phyloP scores from a whole-genome alignment of 1,284 basidiomycete genomes.

The Ceratobasidium sp. region DNA sequence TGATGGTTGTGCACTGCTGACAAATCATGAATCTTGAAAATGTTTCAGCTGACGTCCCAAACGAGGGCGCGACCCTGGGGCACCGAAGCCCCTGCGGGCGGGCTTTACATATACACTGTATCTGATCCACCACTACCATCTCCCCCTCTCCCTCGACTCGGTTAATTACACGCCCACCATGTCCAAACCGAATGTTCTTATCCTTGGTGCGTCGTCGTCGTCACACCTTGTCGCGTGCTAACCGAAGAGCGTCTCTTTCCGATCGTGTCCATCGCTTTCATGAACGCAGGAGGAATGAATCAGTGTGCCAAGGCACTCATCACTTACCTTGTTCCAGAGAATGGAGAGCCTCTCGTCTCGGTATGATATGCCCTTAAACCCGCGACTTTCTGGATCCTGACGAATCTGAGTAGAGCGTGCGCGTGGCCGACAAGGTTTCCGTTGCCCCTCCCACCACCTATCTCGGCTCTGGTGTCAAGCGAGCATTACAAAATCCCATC shows the following conservation, averaged over 20 bases:
- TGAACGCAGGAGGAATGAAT: constrained; percentile 70
- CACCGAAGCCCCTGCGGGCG: constrained; percentile 22
- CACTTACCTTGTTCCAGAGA: constrained; percentile 63
- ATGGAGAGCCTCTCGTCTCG: constrained; percentile 72
- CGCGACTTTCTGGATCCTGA: constrained; percentile 11
- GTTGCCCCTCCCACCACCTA: constrained; percentile 86
- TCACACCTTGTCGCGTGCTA: neutral
- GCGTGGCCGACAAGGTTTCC: constrained; percentile 86
- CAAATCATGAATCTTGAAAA: neutral
- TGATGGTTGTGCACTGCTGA: neutral
- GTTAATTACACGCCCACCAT: constrained; percentile 44
- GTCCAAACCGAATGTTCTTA: constrained; percentile 74
- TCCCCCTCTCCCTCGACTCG: constrained; percentile 20
- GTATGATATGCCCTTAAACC: constrained; percentile 52
- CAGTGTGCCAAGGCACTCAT: constrained; percentile 74
- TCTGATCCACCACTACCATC: constrained; percentile 43
- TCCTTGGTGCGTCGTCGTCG: constrained; percentile 67
- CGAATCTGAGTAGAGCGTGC: constrained; percentile 59
- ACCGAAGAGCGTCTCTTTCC: constrained; percentile 19
- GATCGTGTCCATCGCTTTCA: constrained; percentile 7
- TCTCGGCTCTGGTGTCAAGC: constrained; percentile 76
- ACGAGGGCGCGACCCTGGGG: constrained; percentile 28
- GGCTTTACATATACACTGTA: constrained; percentile 31
- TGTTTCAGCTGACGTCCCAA: constrained; percentile 18
- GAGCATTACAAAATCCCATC: constrained; percentile 65